Percentiles rank a stretch among this genome's conserved stretches.
phyloP scores from a whole-genome alignment of 192 early-diverging fungal genomes.

The Backusella westeae region DNA sequence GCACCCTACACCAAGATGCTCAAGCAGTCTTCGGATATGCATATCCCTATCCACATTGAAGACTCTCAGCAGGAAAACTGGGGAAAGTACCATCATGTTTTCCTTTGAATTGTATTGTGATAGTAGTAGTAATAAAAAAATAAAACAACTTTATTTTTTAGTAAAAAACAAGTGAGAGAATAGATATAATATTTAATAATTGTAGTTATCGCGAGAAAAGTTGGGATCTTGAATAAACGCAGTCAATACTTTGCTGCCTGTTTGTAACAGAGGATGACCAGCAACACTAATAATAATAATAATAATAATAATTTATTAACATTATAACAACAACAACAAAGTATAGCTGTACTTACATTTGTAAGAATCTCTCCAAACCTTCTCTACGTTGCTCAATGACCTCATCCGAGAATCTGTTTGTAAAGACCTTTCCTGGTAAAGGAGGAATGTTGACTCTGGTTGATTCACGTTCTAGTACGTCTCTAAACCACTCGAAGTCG shows the following conservation, averaged over 20 bases:
- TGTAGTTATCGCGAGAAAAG: slow-evolving; percentile 77
- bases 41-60: neutral
- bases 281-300: slow-evolving; percentile 57
- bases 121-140: too few relatives aligned
- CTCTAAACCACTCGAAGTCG: slow-evolving; percentile 99
- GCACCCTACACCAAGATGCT: neutral
- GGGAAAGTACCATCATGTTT: neutral
- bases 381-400: slow-evolving; percentile 91
- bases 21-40: neutral
- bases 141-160: too few relatives aligned
- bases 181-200: slow-evolving; percentile 39
- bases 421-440: slow-evolving; percentile 96
- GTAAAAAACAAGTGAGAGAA: neutral
- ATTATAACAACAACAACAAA: neutral
- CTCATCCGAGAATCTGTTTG: slow-evolving; percentile 92
- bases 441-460: slow-evolving; percentile 93
- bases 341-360: slow-evolving; percentile 67
- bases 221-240: slow-evolving; percentile 95
- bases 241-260: slow-evolving; percentile 89
- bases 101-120: neutral
- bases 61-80: neutral
- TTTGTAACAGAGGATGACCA: slow-evolving; percentile 97
- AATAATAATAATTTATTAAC: neutral
- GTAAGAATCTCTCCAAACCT: slow-evolving; percentile 92
- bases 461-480: slow-evolving; percentile 89